A percentile compares a stretch with the other conserved stretches of the same genome.
These are phyloP conservation scores for Fraxinus ornus DNA, from an alignment of 305 asterid genomes.

Conservation along the genomic window DNA sequence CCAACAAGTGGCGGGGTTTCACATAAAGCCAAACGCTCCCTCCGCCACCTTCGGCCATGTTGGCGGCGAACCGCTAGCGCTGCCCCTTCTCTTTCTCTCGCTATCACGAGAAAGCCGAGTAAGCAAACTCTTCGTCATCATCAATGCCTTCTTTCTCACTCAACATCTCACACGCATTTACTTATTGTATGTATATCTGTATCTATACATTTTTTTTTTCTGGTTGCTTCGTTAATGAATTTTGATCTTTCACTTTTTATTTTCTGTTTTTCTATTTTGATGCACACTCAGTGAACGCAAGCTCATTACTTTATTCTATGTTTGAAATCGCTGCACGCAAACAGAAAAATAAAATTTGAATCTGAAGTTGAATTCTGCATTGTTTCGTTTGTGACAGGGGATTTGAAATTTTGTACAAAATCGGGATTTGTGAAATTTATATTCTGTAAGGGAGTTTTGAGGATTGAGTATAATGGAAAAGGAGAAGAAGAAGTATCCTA, in stretches of 20 bases:
- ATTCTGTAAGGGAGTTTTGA: slow-evolving; percentile 15
- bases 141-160: not conserved
- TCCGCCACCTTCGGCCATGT: slow-evolving; percentile 1
- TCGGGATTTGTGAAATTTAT: slow-evolving; percentile 31
- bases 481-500: slow-evolving; percentile 89
- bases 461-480: slow-evolving; percentile 37
- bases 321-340: not conserved
- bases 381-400: slow-evolving; percentile 3
- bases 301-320: not conserved
- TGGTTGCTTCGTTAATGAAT: not conserved
- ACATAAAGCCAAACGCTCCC: slow-evolving; percentile 8
- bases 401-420: slow-evolving; percentile 26
- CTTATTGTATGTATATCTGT: not conserved
- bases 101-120: slow-evolving; percentile 3
- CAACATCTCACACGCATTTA: not conserved
- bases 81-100: not conserved
- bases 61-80: slow-evolving; percentile 3
- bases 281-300: not conserved
- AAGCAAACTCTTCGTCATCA: not conserved
- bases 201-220: not conserved
- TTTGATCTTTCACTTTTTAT: not conserved
- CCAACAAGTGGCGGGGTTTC: slow-evolving; percentile 5
- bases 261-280: not conserved
- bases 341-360: not conserved
- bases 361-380: not conserved